Evolutionary conservation across 176 grass and related monocot genomes (phyloP), one percentile per base, ranked within the genome.

Genomic region (Oryza australiensis): DNA sequence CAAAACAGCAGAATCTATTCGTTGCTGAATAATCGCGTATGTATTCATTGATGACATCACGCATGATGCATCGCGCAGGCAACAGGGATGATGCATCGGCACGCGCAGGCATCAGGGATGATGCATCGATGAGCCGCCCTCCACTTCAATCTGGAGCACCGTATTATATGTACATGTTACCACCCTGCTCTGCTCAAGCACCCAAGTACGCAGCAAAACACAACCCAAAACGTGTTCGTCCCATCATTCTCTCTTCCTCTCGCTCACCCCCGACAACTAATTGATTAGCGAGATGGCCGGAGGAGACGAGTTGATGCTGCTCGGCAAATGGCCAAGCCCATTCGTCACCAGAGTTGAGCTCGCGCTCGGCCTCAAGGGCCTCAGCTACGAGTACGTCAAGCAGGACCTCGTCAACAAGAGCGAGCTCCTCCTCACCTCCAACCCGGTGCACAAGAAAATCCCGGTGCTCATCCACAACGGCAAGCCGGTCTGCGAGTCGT

Each of bases 381-480:
- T 96, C 8, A 84, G 80, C 72, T 93, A 85, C 18, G 88, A 96
- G 66, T 24, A 81, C 41, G 59, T 93, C 6, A 75, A 89, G 72
- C 66, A 93, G 77, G 81, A 86, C 4, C 77, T 84, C 46, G 0
- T 6, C 16, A 77, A 80, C 69, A 97, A 93, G 80, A 97, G 94
- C 77, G 60, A 92, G 3, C 83, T 89, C 11, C 79, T 97, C 1
- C 71, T 93, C 23, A 14, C 1, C 24, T 85, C 69, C 67, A 97
- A 97, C 86, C 94, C 94, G 10, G 83, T 89, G 79, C 81, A 93
- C 72, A 83, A 91, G 66, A 89, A 87, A 64, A 68, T 97, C 0
- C 94, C 94, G 2, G 91, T 97, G 64, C 80, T 97, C 70, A 78
- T 97, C 85, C 94, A 91, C 83, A 77, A 83, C 5, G 83, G 85